Conservation (phyloP, 176 grass and related monocot species). For the Hordeum marinum region DNA sequence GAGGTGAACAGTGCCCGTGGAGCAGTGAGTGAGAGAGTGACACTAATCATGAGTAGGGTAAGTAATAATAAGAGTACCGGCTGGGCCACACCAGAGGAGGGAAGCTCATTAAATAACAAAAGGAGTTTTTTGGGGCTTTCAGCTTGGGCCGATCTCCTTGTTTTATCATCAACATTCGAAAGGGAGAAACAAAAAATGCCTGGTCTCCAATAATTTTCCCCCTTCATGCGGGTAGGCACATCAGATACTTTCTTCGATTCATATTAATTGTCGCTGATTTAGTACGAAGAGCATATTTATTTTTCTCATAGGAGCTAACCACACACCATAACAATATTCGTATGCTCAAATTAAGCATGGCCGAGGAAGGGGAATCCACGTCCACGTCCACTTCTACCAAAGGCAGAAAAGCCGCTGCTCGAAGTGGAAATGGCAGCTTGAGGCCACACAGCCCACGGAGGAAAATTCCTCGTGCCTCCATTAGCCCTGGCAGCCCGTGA, state of each 20-base stretch:
- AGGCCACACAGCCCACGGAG: background rate
- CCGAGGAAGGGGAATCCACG: background rate
- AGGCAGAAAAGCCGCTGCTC: background rate
- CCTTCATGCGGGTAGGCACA: background rate
- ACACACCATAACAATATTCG: background rate
- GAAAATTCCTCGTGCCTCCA: constrained; percentile 5
- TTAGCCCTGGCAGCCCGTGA: background rate
- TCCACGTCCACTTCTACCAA: background rate
- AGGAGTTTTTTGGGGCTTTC: constrained; percentile 33
- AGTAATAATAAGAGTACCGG: background rate
- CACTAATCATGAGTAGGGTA: background rate
- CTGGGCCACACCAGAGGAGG: background rate
- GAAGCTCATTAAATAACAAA: constrained; percentile 18
- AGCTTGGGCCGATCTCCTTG: background rate
- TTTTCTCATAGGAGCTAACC: background rate
- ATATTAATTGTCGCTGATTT: no score
- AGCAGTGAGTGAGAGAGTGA: background rate
- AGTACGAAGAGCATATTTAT: background rate
- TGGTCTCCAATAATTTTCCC: background rate
- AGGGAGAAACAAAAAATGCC: background rate
- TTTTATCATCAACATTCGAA: background rate
- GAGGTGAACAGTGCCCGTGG: background rate
- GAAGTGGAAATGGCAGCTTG: background rate
- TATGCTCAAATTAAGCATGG: background rate
- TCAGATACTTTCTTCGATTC: no score